These are phyloP conservation scores for Niebla homalea DNA, from an alignment of 495 filamentous ascomycete genomes.

Conservation along the genomic window DNA sequence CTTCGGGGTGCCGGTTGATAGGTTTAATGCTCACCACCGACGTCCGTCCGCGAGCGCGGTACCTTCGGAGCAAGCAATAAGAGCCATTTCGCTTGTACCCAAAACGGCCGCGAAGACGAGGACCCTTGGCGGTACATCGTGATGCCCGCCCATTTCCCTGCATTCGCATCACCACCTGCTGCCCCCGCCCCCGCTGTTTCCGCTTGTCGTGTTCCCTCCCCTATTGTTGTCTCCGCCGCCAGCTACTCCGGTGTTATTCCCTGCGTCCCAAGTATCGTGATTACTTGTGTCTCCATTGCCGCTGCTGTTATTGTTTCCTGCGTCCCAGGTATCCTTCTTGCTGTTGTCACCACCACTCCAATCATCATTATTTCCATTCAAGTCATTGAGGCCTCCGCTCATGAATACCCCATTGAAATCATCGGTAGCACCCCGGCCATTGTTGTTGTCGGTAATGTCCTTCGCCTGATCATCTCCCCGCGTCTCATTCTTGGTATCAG, in stretches of 20 bases:
- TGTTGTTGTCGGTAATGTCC: neutral
- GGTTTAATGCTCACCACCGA: too few species aligned
- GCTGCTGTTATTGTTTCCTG: neutral
- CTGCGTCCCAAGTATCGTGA: neutral
- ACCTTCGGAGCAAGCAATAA: too few species aligned
- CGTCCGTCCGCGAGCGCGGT: too few species aligned
- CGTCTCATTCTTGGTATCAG: neutral
- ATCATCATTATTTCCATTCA: neutral
- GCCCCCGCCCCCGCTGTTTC: neutral
- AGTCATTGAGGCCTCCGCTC: too few species aligned
- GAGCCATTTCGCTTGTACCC: too few species aligned
- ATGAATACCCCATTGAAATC: too few species aligned
- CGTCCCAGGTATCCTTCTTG: neutral
- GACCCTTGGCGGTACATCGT: neutral
- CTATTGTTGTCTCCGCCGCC: neutral
- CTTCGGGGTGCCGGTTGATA: too few species aligned
- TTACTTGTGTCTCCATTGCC: neutral
- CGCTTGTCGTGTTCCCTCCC: neutral
- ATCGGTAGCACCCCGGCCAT: neutral
- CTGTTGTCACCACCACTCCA: neutral
- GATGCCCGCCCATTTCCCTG: neutral
- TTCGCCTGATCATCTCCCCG: slow-evolving; percentile 1
- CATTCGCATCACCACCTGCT: neutral
- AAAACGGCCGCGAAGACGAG: too few species aligned
- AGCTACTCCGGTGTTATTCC: neutral